Conservation (phyloP, 148 eudicot genomes). For the Rhododendron kiyosumense region DNA sequence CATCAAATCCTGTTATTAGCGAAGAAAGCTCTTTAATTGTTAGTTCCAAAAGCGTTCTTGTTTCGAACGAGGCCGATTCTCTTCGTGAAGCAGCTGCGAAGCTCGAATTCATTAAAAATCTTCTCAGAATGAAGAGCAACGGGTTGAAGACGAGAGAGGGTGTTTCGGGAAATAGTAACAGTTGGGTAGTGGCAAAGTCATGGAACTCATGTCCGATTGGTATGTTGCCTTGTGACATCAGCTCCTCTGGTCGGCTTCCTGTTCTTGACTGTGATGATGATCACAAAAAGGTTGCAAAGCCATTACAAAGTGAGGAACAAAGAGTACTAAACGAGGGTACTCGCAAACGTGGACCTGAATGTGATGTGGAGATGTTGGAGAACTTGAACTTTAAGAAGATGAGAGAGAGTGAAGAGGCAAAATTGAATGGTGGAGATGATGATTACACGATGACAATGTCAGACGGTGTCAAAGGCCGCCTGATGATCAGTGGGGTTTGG, state of each 20-base stretch:
- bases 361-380: slow-evolving; percentile 24
- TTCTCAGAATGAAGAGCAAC: slow-evolving; percentile 17
- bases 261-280: slow-evolving; percentile 37
- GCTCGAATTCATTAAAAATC: slow-evolving; percentile 37
- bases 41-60: slow-evolving; percentile 22
- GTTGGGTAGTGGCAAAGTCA: slow-evolving; percentile 60
- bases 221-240: slow-evolving; percentile 54
- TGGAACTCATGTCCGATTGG: slow-evolving; percentile 91
- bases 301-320: slow-evolving; percentile 20
- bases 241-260: slow-evolving; percentile 63
- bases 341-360: slow-evolving; percentile 46
- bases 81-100: slow-evolving; percentile 49
- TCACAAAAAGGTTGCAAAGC: slow-evolving; percentile 5
- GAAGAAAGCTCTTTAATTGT: slow-evolving; percentile 13
- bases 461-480: slow-evolving; percentile 34
- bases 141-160: slow-evolving; percentile 12
- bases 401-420: slow-evolving; percentile 27
- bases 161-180: slow-evolving; percentile 12
- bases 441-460: not conserved
- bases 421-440: slow-evolving; percentile 16
- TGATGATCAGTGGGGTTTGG: slow-evolving; percentile 67
- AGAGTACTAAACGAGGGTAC: slow-evolving; percentile 16
- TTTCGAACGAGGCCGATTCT: slow-evolving; percentile 29
- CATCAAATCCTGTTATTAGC: slow-evolving; percentile 8
- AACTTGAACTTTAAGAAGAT: slow-evolving; percentile 28